These are phyloP conservation scores for Cladosporium sp. DNA, from an alignment of 2,329 filamentous ascomycete species.

Conservation along the genomic window DNA sequence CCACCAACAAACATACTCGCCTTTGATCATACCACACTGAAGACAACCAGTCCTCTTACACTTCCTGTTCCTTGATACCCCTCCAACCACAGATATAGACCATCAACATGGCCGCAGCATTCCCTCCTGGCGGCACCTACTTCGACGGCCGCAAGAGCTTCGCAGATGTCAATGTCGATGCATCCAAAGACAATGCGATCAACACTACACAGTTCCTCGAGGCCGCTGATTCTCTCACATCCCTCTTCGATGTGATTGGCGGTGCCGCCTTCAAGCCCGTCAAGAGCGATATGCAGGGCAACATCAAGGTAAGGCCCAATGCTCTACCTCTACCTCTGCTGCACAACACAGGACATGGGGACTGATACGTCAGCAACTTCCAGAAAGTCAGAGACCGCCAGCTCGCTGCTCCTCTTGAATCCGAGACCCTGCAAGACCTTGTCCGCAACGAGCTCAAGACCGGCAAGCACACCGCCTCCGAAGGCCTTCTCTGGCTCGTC, in stretches of 20 bases:
- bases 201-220: slow-evolving; percentile 84
- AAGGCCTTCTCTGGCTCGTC: slow-evolving; percentile 86
- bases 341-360: not conserved
- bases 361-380: not conserved
- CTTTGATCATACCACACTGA: not conserved
- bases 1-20: not conserved
- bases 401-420: slow-evolving; percentile 70
- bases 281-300: slow-evolving; percentile 85
- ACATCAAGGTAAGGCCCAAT: slow-evolving; percentile 68
- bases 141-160: slow-evolving; percentile 87
- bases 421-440: slow-evolving; percentile 79
- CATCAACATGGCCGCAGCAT: slow-evolving; percentile 22
- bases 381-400: slow-evolving; percentile 88
- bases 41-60: not conserved
- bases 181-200: slow-evolving; percentile 66
- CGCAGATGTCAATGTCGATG: slow-evolving; percentile 72
- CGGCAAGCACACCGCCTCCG: slow-evolving; percentile 82
- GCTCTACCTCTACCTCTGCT: not conserved
- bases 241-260: slow-evolving; percentile 69
- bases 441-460: slow-evolving; percentile 81
- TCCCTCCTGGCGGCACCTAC: slow-evolving; percentile 68
- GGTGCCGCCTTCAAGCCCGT: slow-evolving; percentile 79
- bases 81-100: slow-evolving; percentile 13
- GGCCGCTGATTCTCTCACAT: slow-evolving; percentile 79
- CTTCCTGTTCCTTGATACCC: not conserved